A percentile compares a stretch with the other conserved stretches of the same genome.
phyloP scores from a whole-genome alignment of 176 grass and related monocot species.

The Ensete ventricosum region DNA sequence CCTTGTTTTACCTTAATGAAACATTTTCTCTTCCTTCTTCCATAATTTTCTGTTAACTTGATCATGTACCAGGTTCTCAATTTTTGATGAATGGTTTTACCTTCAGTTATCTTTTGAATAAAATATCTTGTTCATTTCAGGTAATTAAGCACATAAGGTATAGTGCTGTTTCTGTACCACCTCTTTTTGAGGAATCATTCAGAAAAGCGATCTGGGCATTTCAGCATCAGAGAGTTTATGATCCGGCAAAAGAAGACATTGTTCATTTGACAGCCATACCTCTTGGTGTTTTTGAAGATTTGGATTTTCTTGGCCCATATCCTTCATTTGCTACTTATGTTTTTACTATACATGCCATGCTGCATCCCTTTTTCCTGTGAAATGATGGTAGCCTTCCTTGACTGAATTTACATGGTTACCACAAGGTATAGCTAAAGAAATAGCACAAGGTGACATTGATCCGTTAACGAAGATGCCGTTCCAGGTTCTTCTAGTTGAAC shows the following conservation, averaged over 20 bases:
- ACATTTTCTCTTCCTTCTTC: too few species aligned
- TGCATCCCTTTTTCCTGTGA: background rate
- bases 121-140: slow-evolving; percentile 27
- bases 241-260: slow-evolving; percentile 75
- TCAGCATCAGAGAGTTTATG: slow-evolving; percentile 91
- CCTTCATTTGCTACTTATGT: slow-evolving; percentile 30
- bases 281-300: slow-evolving; percentile 42
- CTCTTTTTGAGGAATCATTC: slow-evolving; percentile 83
- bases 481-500: slow-evolving; percentile 31
- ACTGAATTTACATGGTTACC: slow-evolving; percentile 66
- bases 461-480: slow-evolving; percentile 76
- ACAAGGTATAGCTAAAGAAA: slow-evolving; percentile 68
- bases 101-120: background rate
- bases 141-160: slow-evolving; percentile 83
- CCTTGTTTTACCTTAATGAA: too few species aligned
- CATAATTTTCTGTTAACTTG: too few species aligned
- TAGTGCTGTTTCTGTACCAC: slow-evolving; percentile 52
- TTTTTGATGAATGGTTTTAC: too few species aligned
- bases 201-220: slow-evolving; percentile 83
- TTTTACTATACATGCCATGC: background rate
- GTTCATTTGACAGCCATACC: slow-evolving; percentile 56
- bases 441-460: slow-evolving; percentile 79
- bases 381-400: slow-evolving; percentile 46
- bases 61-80: too few species aligned
- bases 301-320: slow-evolving; percentile 99